A percentile compares a stretch with the other conserved stretches of the same genome.
These are phyloP conservation scores for Dalbergia oliveri DNA, from an alignment of 306 rosid species.

Conservation along the genomic window DNA sequence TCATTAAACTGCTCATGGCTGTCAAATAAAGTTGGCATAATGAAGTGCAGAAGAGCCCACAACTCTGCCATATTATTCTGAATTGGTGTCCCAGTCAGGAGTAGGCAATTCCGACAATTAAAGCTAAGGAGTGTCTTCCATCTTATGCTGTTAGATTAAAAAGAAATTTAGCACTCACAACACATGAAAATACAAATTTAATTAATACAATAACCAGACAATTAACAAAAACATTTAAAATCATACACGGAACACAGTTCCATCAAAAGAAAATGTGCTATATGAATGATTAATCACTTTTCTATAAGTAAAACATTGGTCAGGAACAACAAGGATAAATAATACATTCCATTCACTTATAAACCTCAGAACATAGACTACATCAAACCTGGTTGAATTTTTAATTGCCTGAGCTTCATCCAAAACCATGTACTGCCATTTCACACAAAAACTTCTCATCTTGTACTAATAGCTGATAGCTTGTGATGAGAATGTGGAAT, in stretches of 20 bases:
- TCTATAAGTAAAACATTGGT: not conserved
- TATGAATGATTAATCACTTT: slow-evolving; percentile 17
- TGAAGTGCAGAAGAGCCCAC: slow-evolving; percentile 99
- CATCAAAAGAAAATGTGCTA: slow-evolving; percentile 9
- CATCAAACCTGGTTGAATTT: slow-evolving; percentile 73
- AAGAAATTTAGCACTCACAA: slow-evolving; percentile 1
- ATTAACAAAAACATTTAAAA: slow-evolving; percentile 1
- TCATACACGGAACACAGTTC: not conserved
- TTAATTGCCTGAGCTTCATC: slow-evolving; percentile 95
- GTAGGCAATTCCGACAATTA: slow-evolving; percentile 92
- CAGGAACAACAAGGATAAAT: slow-evolving; percentile 10
- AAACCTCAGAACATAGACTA: too few species aligned
- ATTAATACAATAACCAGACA: slow-evolving; percentile 23
- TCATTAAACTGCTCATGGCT: slow-evolving; percentile 99
- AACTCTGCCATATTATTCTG: slow-evolving; percentile 99
- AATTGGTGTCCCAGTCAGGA: slow-evolving; percentile 95
- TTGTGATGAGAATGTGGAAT: slow-evolving; percentile 83
- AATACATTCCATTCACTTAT: too few species aligned
- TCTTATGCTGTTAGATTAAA: slow-evolving; percentile 78
- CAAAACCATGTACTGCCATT: slow-evolving; percentile 93
- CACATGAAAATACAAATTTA: slow-evolving; percentile 15
- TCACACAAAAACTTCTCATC: slow-evolving; percentile 82
- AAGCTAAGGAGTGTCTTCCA: slow-evolving; percentile 99
- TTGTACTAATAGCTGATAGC: slow-evolving; percentile 80
- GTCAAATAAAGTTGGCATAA: slow-evolving; percentile 97